Conservation (phyloP, 768 basidiomycete species). For the Podaxis sp. region DNA sequence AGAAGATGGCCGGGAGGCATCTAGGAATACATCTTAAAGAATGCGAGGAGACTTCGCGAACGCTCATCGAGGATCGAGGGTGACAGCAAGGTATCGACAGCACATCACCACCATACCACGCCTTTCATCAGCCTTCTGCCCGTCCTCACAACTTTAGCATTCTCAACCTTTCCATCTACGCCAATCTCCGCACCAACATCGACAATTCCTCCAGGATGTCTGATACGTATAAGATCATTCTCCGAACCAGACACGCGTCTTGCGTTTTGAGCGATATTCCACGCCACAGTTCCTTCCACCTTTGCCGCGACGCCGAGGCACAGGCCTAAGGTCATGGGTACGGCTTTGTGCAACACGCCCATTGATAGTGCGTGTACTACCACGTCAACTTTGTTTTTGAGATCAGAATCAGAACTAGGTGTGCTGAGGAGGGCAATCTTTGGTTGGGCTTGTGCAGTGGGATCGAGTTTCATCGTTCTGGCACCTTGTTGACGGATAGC, state of each 20-base stretch:
- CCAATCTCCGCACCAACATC: constrained; percentile 63
- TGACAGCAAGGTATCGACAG: background rate
- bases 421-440: constrained; percentile 61
- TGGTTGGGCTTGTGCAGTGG: constrained; percentile 62
- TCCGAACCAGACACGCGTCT: constrained; percentile 19
- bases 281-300: constrained; percentile 53
- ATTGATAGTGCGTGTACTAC: constrained; percentile 63
- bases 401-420: constrained; percentile 24
- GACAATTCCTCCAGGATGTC: constrained; percentile 66
- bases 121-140: constrained; percentile 75
- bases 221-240: constrained; percentile 44
- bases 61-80: background rate
- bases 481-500: constrained; percentile 56
- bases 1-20: background rate
- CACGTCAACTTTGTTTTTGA: constrained; percentile 42
- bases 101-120: constrained; percentile 59
- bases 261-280: constrained; percentile 43
- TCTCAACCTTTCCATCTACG: constrained; percentile 44
- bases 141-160: constrained; percentile 66
- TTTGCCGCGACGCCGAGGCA: constrained; percentile 66
- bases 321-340: constrained; percentile 72
- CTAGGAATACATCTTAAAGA: background rate
- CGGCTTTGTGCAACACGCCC: constrained; percentile 69
- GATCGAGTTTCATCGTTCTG: constrained; percentile 61
- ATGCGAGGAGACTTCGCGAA: background rate